Evolutionary conservation across 1,284 basidiomycete species (phyloP).

Genomic region (Cutaneotrichosporon spelunceum): DNA sequence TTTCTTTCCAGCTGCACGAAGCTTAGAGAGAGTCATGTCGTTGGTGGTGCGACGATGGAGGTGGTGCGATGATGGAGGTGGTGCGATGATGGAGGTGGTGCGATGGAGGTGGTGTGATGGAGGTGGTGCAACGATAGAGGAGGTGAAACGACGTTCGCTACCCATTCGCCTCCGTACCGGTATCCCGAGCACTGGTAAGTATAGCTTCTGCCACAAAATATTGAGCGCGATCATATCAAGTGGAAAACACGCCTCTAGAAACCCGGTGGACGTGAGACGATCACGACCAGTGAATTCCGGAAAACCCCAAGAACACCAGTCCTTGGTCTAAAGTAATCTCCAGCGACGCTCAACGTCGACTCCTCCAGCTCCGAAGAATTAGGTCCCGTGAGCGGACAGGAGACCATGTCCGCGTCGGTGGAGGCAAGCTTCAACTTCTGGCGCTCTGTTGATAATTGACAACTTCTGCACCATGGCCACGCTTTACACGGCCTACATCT

Average conservation of each 20-base stretch:
- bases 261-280: background rate
- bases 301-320: background rate
- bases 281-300: background rate
- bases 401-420: background rate
- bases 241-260: background rate
- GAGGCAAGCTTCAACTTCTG: background rate
- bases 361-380: background rate
- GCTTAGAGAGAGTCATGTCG: no score
- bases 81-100: no score
- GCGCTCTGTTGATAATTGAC: background rate
- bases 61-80: no score
- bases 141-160: no score
- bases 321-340: no score
- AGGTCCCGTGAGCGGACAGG: background rate
- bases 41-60: no score
- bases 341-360: background rate
- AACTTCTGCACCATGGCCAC: conserved; percentile 1
- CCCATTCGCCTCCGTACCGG: background rate
- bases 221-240: background rate
- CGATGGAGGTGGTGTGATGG: background rate
- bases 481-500: conserved; percentile 60
- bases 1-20: no score
- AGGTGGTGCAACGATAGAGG: no score
- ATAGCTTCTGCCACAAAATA: background rate
- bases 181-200: background rate